Base-by-base conservation (phyloP, 75 land plant species). In the Chamaecyparis obtusa region DNA sequence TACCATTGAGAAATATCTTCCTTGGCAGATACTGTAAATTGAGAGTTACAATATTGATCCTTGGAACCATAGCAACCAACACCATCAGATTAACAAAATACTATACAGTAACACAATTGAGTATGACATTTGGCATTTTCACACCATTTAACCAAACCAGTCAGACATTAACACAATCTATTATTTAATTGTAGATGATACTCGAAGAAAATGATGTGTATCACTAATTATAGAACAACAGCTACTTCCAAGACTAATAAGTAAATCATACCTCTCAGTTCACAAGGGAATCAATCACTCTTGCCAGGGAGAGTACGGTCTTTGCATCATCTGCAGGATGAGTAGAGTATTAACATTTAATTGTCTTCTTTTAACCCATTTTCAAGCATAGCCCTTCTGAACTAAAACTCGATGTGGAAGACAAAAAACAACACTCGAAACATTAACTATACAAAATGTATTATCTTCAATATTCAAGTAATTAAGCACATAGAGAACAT, bases 261-360 rank as follows among this genome's bases (percentile, higher is more conserved):
- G 80, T 5, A 32, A 77, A 77, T 39, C 35, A 4, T 39, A 77
- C 80, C 80, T 77, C 80, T 30, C 24, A 77, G 3, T 9, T 17
- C 24, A 39, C 19, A 36, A 39, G 44, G 16, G 43, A 39, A 77
- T 77, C 44, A 9, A 77, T 39, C 24, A 8, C 24, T 77, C 44
- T 77, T 41, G 43, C 43, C 1, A 77, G 44, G 44, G 27, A 77
- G 19, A 77, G 44, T 37, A 19, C 80, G 17, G 44, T 77, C 80
- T 77, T 39, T 30, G 80, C 80, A 77, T 77, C 80, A 37, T 77
- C 80, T 77, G 80, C 79, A 76, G 36, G 41, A 17, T 13, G 39
- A 76, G 21, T 3, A 33, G 39, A 33, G 39, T 75, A 7, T 75
- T 75, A 75, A 75, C 78, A 77, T 39, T 19, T 11, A 77, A 77